These are phyloP conservation scores for Fusarium algeriense DNA, from an alignment of 2,329 filamentous ascomycete genomes.

Conservation along the genomic window DNA sequence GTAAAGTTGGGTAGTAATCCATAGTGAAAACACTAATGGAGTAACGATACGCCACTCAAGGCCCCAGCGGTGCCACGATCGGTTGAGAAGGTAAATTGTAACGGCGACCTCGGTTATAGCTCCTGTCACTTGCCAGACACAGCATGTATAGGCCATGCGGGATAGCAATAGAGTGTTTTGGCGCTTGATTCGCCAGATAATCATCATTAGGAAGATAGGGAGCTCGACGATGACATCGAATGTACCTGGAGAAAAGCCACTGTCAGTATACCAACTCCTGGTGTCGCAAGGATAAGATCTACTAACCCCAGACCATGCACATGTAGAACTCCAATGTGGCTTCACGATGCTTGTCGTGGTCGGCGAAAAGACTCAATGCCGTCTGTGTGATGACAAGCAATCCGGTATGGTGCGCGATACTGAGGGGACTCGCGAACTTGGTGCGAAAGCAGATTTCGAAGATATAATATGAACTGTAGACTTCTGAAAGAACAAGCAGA, in stretches of 20 bases:
- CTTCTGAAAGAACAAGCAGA: constrained; percentile 4
- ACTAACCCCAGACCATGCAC: constrained; percentile 31
- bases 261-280: neutral
- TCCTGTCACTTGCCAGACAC: neutral
- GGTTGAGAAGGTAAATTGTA: constrained; percentile 13
- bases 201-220: constrained; percentile 17
- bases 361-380: constrained; percentile 12
- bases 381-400: constrained; percentile 6
- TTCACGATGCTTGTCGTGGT: constrained; percentile 3
- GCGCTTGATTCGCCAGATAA: constrained; percentile 12
- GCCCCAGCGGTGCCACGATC: constrained; percentile 8
- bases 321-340: constrained; percentile 23
- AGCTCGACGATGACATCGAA: constrained; percentile 23
- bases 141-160: constrained; percentile 8
- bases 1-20: constrained; percentile 19
- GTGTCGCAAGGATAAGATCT: accelerated
- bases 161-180: neutral
- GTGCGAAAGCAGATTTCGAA: constrained; percentile 26
- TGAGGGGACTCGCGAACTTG: constrained; percentile 21
- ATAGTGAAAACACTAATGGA: constrained; percentile 2
- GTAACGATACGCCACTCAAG: constrained; percentile 6
- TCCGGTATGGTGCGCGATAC: constrained; percentile 11
- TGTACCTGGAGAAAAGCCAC: neutral
- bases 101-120: neutral
- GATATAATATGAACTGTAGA: constrained; percentile 17